Conservation (phyloP, 306 rosid species). For the Citrullus amarus region DNA sequence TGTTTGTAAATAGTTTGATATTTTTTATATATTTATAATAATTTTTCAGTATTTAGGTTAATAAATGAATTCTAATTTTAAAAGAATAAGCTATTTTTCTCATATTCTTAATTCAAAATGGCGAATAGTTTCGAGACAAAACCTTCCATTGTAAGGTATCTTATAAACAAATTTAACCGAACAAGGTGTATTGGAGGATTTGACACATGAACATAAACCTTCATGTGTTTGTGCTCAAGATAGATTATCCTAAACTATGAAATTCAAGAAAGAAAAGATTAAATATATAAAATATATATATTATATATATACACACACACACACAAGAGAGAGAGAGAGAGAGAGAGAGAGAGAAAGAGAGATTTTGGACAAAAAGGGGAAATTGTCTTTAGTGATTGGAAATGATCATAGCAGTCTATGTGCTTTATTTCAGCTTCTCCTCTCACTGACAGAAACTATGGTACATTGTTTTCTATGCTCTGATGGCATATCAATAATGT, state of each 20-base stretch:
- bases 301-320: too few species aligned
- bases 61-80: too few species aligned
- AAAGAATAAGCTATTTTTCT: not conserved
- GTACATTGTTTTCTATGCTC: not conserved
- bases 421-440: constrained; percentile 9
- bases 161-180: too few species aligned
- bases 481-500: not conserved
- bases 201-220: too few species aligned
- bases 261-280: not conserved
- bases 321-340: not conserved
- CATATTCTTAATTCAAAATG: not conserved
- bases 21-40: too few species aligned
- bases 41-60: too few species aligned
- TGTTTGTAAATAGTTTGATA: too few species aligned
- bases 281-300: too few species aligned
- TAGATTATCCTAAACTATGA: too few species aligned
- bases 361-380: not conserved
- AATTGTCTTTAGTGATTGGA: not conserved
- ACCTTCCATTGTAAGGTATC: too few species aligned
- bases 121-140: not conserved
- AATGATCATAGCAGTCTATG: not conserved
- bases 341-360: not conserved
- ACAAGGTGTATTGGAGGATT: too few species aligned
- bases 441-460: constrained; percentile 5
- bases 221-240: too few species aligned